Percentiles rank a stretch among this genome's conserved stretches.
These are phyloP conservation scores for Keithomyces neogunnii DNA, from an alignment of 2,329 filamentous ascomycete species.

Conservation along the genomic window DNA sequence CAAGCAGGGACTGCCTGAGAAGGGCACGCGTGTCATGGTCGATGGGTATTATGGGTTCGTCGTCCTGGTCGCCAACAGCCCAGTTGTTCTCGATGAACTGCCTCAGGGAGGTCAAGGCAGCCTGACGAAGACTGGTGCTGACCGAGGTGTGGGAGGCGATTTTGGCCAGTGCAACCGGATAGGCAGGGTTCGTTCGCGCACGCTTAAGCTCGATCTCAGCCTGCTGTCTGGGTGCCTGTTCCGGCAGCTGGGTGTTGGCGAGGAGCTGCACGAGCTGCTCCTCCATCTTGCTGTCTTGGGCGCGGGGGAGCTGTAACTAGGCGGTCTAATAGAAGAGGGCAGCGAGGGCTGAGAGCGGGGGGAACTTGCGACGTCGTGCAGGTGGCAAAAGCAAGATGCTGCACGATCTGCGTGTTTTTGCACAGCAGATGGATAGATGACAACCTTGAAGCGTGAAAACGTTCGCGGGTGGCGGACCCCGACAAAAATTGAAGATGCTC, in stretches of 20 bases:
- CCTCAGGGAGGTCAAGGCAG: conserved; percentile 71
- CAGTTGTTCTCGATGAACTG: conserved; percentile 79
- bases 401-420: background rate
- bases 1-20: conserved; percentile 65
- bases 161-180: conserved; percentile 70
- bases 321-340: background rate
- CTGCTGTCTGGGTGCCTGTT: conserved; percentile 69
- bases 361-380: background rate
- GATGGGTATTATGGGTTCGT: conserved; percentile 53
- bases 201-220: conserved; percentile 77
- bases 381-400: background rate
- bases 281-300: conserved; percentile 55
- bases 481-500: background rate
- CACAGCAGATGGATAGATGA: background rate
- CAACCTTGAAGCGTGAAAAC: background rate
- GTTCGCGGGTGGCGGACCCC: background rate
- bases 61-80: conserved; percentile 67
- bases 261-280: conserved; percentile 85
- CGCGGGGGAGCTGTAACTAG: background rate
- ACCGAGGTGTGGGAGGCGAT: conserved; percentile 72
- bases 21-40: conserved; percentile 64
- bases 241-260: conserved; percentile 72
- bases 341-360: background rate
- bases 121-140: conserved; percentile 68
- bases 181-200: conserved; percentile 60